phyloP scores from a whole-genome alignment of 345 rosid species.

The Noccaea caerulescens region DNA sequence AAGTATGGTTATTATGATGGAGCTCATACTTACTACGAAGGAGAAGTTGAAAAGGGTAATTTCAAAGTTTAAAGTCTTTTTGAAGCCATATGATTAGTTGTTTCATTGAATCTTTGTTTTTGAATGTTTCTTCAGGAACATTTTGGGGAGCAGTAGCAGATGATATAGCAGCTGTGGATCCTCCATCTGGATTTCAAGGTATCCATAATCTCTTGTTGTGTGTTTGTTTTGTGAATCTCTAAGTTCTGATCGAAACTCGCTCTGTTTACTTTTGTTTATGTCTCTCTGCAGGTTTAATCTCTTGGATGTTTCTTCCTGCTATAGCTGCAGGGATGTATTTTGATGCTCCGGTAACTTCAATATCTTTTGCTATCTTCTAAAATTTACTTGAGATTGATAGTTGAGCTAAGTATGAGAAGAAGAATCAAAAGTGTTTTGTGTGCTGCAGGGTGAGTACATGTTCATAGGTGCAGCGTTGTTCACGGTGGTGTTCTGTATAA shows the following conservation, averaged over 20 bases:
- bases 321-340: conserved; percentile 71
- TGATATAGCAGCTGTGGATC: conserved; percentile 62
- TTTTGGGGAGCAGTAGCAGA: conserved; percentile 74
- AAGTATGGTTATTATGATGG: conserved; percentile 76
- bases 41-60: conserved; percentile 55
- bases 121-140: conserved; percentile 47
- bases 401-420: not conserved
- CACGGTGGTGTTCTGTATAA: conserved; percentile 62
- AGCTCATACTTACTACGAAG: conserved; percentile 81
- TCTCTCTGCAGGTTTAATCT: conserved; percentile 57
- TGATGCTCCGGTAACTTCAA: conserved; percentile 63
- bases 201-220: not conserved
- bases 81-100: not conserved
- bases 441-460: conserved; percentile 74
- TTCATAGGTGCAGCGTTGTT: conserved; percentile 81
- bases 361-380: not conserved
- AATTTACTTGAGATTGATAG: not conserved
- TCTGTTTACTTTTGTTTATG: not conserved
- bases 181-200: conserved; percentile 87
- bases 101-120: conserved; percentile 1
- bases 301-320: conserved; percentile 91
- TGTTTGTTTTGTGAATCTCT: not conserved
- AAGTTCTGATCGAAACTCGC: conserved; percentile 5
- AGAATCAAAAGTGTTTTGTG: conserved; percentile 5
- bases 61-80: not conserved